Percentiles rank a stretch among this genome's conserved stretches.
These are phyloP conservation scores for Thuja plicata DNA, from an alignment of 83 land plant species.

Conservation along the genomic window DNA sequence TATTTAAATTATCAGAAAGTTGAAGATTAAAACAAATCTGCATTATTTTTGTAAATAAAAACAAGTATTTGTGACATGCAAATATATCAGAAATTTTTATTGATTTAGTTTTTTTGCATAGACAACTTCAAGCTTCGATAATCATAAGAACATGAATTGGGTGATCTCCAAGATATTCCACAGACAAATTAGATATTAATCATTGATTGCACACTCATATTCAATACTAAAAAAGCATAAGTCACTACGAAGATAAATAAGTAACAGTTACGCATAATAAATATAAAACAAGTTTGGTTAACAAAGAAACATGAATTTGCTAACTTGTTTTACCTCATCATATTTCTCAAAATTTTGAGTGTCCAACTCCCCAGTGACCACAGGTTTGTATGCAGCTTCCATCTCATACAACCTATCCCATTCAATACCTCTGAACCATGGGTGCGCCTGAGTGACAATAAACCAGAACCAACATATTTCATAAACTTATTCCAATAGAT, in stretches of 20 bases:
- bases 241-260: background rate
- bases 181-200: background rate
- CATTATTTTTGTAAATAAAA: background rate
- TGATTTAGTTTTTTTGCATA: background rate
- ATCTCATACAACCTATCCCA: constrained; percentile 75
- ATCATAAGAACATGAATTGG: background rate
- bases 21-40: background rate
- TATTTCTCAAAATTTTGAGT: constrained; percentile 79
- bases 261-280: background rate
- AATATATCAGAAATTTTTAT: background rate
- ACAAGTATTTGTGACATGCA: background rate
- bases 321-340: constrained; percentile 44
- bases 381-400: constrained; percentile 79
- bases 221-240: background rate
- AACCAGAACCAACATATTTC: background rate
- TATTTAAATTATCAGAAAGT: background rate
- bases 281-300: background rate
- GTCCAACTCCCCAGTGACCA: constrained; percentile 62
- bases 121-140: background rate
- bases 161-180: background rate
- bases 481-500: background rate
- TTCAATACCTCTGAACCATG: constrained; percentile 54
- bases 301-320: background rate
- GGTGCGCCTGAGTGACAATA: constrained; percentile 24
- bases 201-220: background rate